Evolutionary conservation across 1,139 yeast species (phyloP).

Genomic region (Yamadazyma dendronema): DNA sequence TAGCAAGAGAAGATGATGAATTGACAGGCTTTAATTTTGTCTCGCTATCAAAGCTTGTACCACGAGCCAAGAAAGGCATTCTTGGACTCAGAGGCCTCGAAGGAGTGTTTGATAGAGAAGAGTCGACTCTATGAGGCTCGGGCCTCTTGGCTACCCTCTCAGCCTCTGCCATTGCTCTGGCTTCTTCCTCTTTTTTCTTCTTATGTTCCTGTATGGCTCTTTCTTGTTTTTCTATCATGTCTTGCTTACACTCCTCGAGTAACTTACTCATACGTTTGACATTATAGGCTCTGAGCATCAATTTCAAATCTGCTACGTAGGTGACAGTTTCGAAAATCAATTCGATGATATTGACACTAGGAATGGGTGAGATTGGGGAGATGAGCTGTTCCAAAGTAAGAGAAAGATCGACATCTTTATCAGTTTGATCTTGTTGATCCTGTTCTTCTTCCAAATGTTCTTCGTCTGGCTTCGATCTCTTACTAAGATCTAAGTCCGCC

Average conservation of each 20-base stretch:
- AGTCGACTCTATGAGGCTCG: background rate
- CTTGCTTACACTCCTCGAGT: conserved; percentile 35
- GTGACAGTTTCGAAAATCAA: conserved; percentile 60
- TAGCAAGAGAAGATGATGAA: conserved; percentile 11
- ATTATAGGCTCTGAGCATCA: conserved; percentile 61
- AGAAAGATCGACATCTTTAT: conserved; percentile 14
- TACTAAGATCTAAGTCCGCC: conserved; percentile 16
- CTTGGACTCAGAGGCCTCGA: conserved; percentile 3
- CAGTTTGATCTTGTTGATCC: conserved; percentile 11
- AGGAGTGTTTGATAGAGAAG: conserved; percentile 3
- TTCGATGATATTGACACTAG: conserved; percentile 55
- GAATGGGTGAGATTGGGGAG: conserved; percentile 50
- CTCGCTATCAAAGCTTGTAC: conserved; percentile 11
- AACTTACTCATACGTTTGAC: conserved; percentile 55
- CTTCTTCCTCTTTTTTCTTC: conserved; percentile 6
- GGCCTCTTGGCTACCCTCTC: conserved; percentile 1
- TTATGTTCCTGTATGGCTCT: conserved; percentile 4
- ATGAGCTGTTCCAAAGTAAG: conserved; percentile 53
- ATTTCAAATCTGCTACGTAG: conserved; percentile 59
- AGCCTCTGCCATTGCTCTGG: conserved; percentile 3
- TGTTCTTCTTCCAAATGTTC: conserved; percentile 9
- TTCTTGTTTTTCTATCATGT: conserved; percentile 21
- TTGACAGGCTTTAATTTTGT: conserved; percentile 8
- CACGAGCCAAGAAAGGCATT: conserved; percentile 8
- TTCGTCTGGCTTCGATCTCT: conserved; percentile 9